Conservation (phyloP, 176 grass and related monocot genomes). For the Thalia dealbata region DNA sequence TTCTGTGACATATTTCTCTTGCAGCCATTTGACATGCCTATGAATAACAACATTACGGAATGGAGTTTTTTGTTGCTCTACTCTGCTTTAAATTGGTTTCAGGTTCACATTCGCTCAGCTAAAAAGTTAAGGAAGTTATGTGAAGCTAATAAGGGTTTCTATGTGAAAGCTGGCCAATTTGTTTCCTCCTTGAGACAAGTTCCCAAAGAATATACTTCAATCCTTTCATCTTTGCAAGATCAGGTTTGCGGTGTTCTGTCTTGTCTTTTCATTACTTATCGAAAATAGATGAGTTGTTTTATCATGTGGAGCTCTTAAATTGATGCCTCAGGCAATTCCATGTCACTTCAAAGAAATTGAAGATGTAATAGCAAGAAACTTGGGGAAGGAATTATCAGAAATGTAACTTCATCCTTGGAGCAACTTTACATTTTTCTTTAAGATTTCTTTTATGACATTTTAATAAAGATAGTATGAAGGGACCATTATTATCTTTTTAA, state of each 20-base stretch:
- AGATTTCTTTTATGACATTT: not conserved
- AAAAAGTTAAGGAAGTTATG: constrained; percentile 66
- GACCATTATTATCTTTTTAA: not conserved
- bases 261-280: not conserved
- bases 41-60: not conserved
- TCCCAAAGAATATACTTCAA: constrained; percentile 76
- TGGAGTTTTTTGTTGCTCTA: not conserved
- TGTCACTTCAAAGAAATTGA: constrained; percentile 68
- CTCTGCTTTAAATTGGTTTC: constrained; percentile 15
- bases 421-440: not conserved
- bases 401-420: constrained; percentile 37
- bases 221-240: constrained; percentile 77
- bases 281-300: constrained; percentile 5
- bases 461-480: not conserved
- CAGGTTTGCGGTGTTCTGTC: constrained; percentile 38
- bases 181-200: constrained; percentile 86
- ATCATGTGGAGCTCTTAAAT: constrained; percentile 18
- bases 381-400: constrained; percentile 57
- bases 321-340: constrained; percentile 55
- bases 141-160: constrained; percentile 78
- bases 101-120: constrained; percentile 82
- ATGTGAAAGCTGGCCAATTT: constrained; percentile 97
- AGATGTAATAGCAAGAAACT: constrained; percentile 51
- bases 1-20: not conserved
- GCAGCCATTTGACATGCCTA: not conserved